Base-by-base conservation (phyloP, 2,329 filamentous ascomycete species). In the Ascochyta lentis region DNA sequence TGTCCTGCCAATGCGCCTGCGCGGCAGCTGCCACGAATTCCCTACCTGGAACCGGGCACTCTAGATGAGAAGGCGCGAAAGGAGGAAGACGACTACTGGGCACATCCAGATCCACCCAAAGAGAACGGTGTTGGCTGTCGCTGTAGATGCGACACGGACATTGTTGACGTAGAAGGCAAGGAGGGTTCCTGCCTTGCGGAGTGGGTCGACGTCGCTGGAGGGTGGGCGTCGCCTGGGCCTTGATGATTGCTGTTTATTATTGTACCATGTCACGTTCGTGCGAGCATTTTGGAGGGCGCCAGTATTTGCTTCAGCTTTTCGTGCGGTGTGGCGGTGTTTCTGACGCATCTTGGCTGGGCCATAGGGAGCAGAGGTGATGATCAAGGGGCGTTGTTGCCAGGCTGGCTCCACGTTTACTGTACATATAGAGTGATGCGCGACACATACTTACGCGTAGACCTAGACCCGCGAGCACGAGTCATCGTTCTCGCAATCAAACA, bases 21-120 rank as follows among this genome's bases (percentile, higher is more conserved):
- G 12, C 88, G 91, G 43, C 95, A 99, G 77, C 83, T 96, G 39
- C 86, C 89, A 4, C 86, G 92, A 54, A 83, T 87, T 48, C 92
- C 91, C 0, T 97, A 83, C 73, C 85, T 96, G 15, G 92, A 97
- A 76, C 86, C 79, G 80, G 95, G 91, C 15, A 96, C 91, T 0
- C 69, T 83, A 13, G 90, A 96, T 64, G 89, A 93, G 72, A 92
- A 91, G 78, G 89, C 91, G 77, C 88, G 94, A 43, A 84, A 86
- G 55, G 92, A 96, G 76, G 95, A 99, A 78, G 95, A 98, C 71
- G 89, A 93, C 62, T 99, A 98, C 80, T 99, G 94, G 93, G 92
- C 92, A 53, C 86, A 86, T 37, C 91, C 88, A 77, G 95, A 99
- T 73, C 80, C 88, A 6, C 89, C 89, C 65, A 93, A 95, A 79